These are phyloP conservation scores for Eimeria nieschulzi DNA, from an alignment of 169 alveolate genomes.

Conservation along the genomic window DNA sequence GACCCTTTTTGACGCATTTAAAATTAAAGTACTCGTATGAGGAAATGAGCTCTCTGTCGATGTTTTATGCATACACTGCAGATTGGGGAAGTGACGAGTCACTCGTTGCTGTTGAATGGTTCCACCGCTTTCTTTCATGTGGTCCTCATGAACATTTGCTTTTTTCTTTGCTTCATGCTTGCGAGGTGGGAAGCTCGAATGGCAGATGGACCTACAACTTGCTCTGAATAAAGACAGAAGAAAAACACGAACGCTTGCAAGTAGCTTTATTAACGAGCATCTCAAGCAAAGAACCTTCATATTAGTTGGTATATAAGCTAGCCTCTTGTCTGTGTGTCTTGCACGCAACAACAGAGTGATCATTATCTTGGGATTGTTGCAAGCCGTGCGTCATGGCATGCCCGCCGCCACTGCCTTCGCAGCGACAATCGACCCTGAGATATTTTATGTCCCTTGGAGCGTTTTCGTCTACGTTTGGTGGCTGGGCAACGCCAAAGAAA, in stretches of 20 bases:
- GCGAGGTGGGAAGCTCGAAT: slow-evolving; percentile 36
- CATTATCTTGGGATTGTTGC: slow-evolving; percentile 63
- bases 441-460: slow-evolving; percentile 67
- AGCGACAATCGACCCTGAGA: slow-evolving; percentile 70
- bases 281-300: too few species aligned
- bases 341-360: slow-evolving; percentile 34
- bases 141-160: slow-evolving; percentile 49
- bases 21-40: too few species aligned
- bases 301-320: not conserved
- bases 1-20: too few species aligned
- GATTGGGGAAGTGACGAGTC: slow-evolving; percentile 58
- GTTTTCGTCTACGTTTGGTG: slow-evolving; percentile 58
- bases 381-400: slow-evolving; percentile 64
- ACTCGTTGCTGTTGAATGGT: slow-evolving; percentile 50
- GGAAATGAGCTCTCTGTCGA: too few species aligned
- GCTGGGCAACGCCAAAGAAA: slow-evolving; percentile 60
- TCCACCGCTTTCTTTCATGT: slow-evolving; percentile 63
- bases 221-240: not conserved
- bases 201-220: too few species aligned
- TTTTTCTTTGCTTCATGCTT: slow-evolving; percentile 71
- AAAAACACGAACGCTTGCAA: too few species aligned
- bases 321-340: not conserved
- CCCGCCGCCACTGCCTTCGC: slow-evolving; percentile 71
- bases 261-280: too few species aligned
- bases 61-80: not conserved